Conservation (phyloP, 352 stramenopile species). For the Globisporangium ultimum region DNA sequence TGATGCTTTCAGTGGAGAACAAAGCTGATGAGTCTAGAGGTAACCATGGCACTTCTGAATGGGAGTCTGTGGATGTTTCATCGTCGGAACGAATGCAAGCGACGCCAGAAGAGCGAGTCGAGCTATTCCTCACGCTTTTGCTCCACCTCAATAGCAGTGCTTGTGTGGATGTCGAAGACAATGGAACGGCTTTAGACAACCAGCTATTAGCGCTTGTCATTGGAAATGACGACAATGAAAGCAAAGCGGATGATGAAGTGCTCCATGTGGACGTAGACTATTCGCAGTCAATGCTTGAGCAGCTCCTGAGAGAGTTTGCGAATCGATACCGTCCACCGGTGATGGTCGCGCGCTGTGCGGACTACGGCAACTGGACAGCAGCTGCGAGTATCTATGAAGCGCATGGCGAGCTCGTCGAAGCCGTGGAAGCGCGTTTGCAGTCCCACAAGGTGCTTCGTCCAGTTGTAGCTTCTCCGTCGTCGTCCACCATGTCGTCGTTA, state of each 20-base stretch:
- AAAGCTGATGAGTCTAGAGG: too few relatives aligned
- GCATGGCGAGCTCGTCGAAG: conserved; percentile 76
- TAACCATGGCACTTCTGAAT: neutral
- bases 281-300: conserved; percentile 53
- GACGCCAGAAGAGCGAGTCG: conserved; percentile 51
- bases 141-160: conserved; percentile 46
- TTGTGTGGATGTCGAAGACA: neutral
- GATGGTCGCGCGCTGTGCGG: conserved; percentile 72
- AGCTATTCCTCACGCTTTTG: conserved; percentile 74
- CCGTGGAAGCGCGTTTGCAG: conserved; percentile 79
- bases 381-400: conserved; percentile 77
- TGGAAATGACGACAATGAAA: conserved; percentile 3
- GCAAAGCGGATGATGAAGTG: too few relatives aligned
- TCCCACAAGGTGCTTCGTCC: conserved; percentile 42
- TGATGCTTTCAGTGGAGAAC: too few relatives aligned
- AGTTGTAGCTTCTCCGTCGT: conserved; percentile 2
- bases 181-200: too few relatives aligned
- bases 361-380: conserved; percentile 81
- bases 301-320: conserved; percentile 49
- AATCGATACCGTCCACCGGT: conserved; percentile 70
- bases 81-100: conserved; percentile 42
- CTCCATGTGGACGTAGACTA: conserved; percentile 16
- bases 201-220: too few relatives aligned
- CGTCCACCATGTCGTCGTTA: neutral
- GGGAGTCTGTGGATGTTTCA: conserved; percentile 22